Evolutionary conservation across 352 stramenopile genomes (phyloP), one percentile per base, ranked within the genome.

Genomic region (Phytopythium sindhum): DNA sequence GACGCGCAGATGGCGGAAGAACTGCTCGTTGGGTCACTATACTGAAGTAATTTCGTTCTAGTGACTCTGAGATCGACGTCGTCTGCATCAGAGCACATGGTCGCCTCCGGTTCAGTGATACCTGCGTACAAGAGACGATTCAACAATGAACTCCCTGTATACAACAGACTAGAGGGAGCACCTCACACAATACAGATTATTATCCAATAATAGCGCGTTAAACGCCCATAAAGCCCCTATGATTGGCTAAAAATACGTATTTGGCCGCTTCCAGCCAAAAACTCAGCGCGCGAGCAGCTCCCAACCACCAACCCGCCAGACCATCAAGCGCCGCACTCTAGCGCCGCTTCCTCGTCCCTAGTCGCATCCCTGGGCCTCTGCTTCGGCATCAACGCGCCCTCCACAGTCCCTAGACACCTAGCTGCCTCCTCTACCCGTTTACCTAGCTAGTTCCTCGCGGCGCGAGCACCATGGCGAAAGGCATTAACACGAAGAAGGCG

Each of bases 401-500:
- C 33, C 31, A 37, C 31, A 9, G 35, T 41, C 35, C n/a, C n/a
- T n/a, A n/a, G n/a, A n/a, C n/a, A n/a, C n/a, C n/a, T n/a, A 41
- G 10, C 35, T 41, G 12, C 35, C 35, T 41, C 35, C 35, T 41
- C 4, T 17, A 41, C 35, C 35, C 35, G 35, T 14, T 1, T 15
- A 41, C 35, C 6, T n/a, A n/a, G n/a, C n/a, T n/a, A n/a, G n/a
- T n/a, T n/a, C n/a, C n/a, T n/a, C n/a, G n/a, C n/a, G 35, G 17
- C 35, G 35, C 39, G 39, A 45, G 9, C 39, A 37, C 37, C 60
- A 91, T 86, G 79, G 70, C 35, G 31, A 90, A 92, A 70, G 87
- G 87, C 33, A 79, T 96, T 61, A 96, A 96, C 80, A 91, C 82
- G 51, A 87, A 78, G 33, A 92, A 92, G 73, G 82, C 82, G 64